Conservation (phyloP, 2,329 filamentous ascomycete species). For the Stromatinia cepivora region DNA sequence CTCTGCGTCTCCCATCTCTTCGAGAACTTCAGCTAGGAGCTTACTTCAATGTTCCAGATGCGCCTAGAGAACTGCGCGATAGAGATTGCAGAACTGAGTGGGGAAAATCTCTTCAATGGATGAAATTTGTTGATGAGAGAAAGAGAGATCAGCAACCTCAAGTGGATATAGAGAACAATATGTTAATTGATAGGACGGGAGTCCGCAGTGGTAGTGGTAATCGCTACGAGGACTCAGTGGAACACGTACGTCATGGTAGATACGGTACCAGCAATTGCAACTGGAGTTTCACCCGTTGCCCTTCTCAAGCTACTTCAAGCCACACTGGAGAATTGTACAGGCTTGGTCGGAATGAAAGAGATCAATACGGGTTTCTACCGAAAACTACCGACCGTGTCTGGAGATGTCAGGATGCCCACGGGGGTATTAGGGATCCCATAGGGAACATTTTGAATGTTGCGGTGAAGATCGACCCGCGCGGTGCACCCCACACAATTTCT, state of each 20-base stretch:
- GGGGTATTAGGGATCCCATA: neutral
- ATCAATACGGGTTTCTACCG: neutral
- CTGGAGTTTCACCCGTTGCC: neutral
- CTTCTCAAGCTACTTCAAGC: neutral
- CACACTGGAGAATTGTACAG: too few species aligned
- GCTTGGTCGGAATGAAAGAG: neutral
- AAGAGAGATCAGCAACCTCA: neutral
- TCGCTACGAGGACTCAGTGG: neutral
- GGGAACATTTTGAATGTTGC: neutral
- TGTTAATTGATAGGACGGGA: neutral
- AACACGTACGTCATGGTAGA: neutral
- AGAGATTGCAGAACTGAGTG: neutral
- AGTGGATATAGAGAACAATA: neutral
- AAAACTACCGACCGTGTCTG: neutral
- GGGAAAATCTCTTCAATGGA: neutral
- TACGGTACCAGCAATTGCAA: neutral
- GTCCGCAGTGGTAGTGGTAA: too few species aligned
- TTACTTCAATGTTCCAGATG: neutral
- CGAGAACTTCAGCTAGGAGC: neutral
- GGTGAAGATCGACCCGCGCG: neutral
- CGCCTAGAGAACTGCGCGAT: neutral
- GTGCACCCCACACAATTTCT: neutral
- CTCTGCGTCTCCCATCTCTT: neutral
- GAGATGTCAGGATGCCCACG: neutral
- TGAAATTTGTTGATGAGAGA: neutral